Percentiles rank a stretch among this genome's conserved stretches.
These are phyloP conservation scores for Geotrichum candidum DNA, from an alignment of 1,139 yeast genomes.

Conservation along the genomic window DNA sequence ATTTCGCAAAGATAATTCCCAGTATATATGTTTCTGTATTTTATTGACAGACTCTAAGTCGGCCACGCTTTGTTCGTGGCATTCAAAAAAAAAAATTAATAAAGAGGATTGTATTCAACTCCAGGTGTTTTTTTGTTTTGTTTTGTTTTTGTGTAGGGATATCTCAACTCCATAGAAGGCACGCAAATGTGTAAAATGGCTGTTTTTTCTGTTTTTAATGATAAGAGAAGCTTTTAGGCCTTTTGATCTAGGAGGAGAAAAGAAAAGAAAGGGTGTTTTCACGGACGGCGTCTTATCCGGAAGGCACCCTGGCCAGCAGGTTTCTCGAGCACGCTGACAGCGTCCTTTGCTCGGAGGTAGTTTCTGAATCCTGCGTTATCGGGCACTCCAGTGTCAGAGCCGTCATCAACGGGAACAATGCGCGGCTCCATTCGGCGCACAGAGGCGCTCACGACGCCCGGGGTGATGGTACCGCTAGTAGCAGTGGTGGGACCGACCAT, in stretches of 20 bases:
- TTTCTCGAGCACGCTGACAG: slow-evolving; percentile 19
- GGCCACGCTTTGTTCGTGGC: no score
- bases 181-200: background rate
- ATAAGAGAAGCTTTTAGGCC: no score
- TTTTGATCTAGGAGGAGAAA: no score
- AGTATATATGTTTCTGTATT: no score
- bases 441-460: slow-evolving; percentile 6
- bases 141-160: no score
- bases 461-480: slow-evolving; percentile 5
- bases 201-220: background rate
- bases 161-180: background rate
- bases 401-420: slow-evolving; percentile 17
- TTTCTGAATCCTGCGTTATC: background rate
- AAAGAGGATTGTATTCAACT: no score
- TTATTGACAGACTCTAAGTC: no score
- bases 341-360: slow-evolving; percentile 1
- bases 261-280: no score
- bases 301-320: slow-evolving; percentile 23
- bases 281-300: slow-evolving; percentile 10
- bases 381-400: slow-evolving; percentile 3
- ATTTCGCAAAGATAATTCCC: no score
- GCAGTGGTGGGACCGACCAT: slow-evolving; percentile 9
- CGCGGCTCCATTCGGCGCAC: slow-evolving; percentile 16
- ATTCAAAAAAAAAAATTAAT: no score
- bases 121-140: no score